Percentiles rank a stretch among this genome's conserved stretches.
phyloP scores from a whole-genome alignment of 305 asterid genomes.

The Fraxinus baroniana region DNA sequence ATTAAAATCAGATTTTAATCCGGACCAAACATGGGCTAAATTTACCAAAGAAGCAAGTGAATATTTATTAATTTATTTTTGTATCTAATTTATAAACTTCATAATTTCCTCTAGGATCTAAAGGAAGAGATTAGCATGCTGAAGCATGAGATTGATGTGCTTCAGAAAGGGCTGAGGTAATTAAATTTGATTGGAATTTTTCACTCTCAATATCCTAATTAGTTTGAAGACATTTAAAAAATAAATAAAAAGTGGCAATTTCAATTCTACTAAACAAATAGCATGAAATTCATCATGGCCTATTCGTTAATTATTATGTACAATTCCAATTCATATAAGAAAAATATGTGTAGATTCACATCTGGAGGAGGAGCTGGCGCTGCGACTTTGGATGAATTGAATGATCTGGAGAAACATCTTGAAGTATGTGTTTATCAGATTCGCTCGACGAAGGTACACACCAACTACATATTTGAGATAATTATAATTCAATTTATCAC shows the following conservation, averaged over 20 bases:
- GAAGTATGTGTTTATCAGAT: slow-evolving; percentile 67
- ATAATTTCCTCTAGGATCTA: slow-evolving; percentile 47
- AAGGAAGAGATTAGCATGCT: slow-evolving; percentile 71
- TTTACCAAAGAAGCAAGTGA: background rate
- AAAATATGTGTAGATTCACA: slow-evolving; percentile 20
- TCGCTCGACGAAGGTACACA: slow-evolving; percentile 73
- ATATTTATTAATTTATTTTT: background rate
- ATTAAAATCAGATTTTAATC: too few species aligned
- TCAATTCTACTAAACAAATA: background rate
- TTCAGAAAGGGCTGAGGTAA: slow-evolving; percentile 79
- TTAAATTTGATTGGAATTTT: background rate
- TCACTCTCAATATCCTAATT: background rate
- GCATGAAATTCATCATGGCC: background rate
- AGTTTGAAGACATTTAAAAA: too few species aligned
- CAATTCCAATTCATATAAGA: background rate
- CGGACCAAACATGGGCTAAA: background rate
- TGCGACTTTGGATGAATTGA: slow-evolving; percentile 56
- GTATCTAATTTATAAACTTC: background rate
- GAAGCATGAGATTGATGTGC: slow-evolving; percentile 75
- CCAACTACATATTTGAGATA: background rate
- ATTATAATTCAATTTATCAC: background rate
- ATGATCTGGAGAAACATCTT: slow-evolving; percentile 69
- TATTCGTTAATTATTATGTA: background rate
- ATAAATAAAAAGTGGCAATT: background rate
- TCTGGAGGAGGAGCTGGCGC: slow-evolving; percentile 71